phyloP scores from a whole-genome alignment of 345 rosid genomes.

The Erodium maritimum region DNA sequence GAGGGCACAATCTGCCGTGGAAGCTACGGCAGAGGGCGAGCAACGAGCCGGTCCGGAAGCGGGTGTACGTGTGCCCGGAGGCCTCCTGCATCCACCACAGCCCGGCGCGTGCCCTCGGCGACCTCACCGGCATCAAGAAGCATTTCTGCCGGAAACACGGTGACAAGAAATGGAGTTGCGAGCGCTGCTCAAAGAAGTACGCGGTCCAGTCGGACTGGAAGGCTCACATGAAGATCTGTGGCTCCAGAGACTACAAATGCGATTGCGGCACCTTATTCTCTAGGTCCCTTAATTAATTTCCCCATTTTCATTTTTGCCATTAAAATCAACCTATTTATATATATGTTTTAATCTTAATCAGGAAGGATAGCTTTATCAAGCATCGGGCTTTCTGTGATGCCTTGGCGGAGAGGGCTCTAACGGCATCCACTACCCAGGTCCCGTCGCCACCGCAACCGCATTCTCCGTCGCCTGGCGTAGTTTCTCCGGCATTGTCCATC shows the following conservation, averaged over 20 bases:
- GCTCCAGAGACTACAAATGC: constrained; percentile 89
- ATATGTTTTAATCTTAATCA: constrained; percentile 11
- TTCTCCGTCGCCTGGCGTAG: too few relatives aligned
- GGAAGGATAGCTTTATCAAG: constrained; percentile 89
- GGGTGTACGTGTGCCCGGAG: constrained; percentile 95
- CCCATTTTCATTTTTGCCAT: too few relatives aligned
- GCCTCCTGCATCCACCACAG: constrained; percentile 75
- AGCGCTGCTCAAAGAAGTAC: constrained; percentile 83
- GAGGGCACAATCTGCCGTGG: constrained; percentile 99
- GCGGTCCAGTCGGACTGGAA: constrained; percentile 99
- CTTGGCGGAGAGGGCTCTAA: constrained; percentile 84
- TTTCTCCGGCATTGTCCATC: too few relatives aligned
- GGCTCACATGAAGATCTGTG: constrained; percentile 93
- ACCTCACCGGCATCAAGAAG: constrained; percentile 91
- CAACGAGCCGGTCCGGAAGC: constrained; percentile 53
- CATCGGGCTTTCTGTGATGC: constrained; percentile 99
- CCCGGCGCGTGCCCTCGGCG: constrained; percentile 92
- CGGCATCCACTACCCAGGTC: constrained; percentile 7
- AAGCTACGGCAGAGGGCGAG: constrained; percentile 83
- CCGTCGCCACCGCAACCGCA: constrained; percentile 5
- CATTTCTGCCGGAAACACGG: constrained; percentile 95
- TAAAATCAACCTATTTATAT: too few relatives aligned
- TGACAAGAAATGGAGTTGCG: constrained; percentile 97
- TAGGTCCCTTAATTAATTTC: constrained; percentile 28
- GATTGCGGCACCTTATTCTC: constrained; percentile 91